Base-by-base conservation (phyloP, 352 stramenopile genomes). In the Thraustochytrium striatum region DNA sequence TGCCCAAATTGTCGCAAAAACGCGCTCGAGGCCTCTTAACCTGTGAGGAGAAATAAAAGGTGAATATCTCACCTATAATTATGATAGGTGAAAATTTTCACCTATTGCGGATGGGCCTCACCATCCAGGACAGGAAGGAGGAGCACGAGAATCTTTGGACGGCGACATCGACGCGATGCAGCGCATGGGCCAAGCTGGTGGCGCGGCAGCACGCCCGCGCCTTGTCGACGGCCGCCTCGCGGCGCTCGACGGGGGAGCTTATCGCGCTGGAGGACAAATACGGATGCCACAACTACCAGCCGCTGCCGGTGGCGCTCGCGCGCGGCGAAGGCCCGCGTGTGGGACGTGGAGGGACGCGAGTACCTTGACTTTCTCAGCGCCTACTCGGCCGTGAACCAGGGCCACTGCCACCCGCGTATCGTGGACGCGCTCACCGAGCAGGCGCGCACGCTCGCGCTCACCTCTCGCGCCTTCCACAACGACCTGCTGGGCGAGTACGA, bases 401-500 rank as follows among this genome's bases (percentile, higher is more conserved):
- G 86, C 41, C 53, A 83, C 43, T 79, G 35, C 39, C 69, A 82
- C 57, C 73, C 78, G 13, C 57, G 96, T 82, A 98, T 99, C 84
- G 89, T 99, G 33, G 83, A 87, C 41, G 95, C 95, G 33, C 86
- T 99, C 2, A 87, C 90, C 28, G 86, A 94, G 32, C 96, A 99
- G 86, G 93, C 95, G 16, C 86, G 94, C 69, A 96, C 89, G 72
- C 88, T 99, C 25, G 93, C 93, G 33, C 88, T 99, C 57, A 99
- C 96, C 28, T 98, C 94, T 36, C 92, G 97, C 57, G 97, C 97
- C 32, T 99, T 99, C 84, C 96, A 98, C 87, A 99, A 98, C 83
- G 89, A 98, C 72, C 89, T 93, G 58, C 87, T 99, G 57, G 96
- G 95, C 43, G 91, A 97, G 81, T 99, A 98, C 84, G 91, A 91